Evolutionary conservation across 331 rosid genomes (phyloP), one percentile per base, ranked within the genome.

Genomic region (Rosa hybrid): DNA sequence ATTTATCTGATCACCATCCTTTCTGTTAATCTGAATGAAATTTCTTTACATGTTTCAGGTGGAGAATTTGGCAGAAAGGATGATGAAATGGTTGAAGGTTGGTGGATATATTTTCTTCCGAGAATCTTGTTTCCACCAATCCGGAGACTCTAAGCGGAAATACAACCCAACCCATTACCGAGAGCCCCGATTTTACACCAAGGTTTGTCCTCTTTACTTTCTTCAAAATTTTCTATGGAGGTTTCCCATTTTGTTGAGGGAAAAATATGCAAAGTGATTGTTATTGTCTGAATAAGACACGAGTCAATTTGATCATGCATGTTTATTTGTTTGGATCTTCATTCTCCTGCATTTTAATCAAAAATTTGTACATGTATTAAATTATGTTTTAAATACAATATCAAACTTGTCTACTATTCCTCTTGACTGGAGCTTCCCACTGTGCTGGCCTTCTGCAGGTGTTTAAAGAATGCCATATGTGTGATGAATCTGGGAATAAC

Each of bases 61-160:
- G 78, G 90, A 84, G 68, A 77, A 78, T 38, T 87, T 95, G 83
- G 94, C 92, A 9, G 90, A 77, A 80, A 89, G 91, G 80, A 91
- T 92, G 98, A 85, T 92, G 50, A 90, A 84, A 84, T 95, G 99
- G 99, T 71, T 95, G 72, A 92, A 87, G 86, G 96, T 88, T 51
- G 99, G 87, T 57, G 99, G 99, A 8, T 82, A 81, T 68, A 85
- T 95, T 81, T 95, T 92, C 86, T 95, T 95, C 51, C 82, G 99
- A 77, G 99, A 95, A 75, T 95, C 99, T 80, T 95, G 98, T 84
- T 95, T 91, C 84, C 99, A 95, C 79, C 99, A 90, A 87, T 95
- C 99, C 46, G 99, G 99, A 70, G 99, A 95, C 82, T 90, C 93
- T 1, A 92, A 95, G 89, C 85, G 99, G 76, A 91, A 93, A 69